Base-by-base conservation (phyloP, 352 stramenopile genomes). In the Globisporangium nagaii region DNA sequence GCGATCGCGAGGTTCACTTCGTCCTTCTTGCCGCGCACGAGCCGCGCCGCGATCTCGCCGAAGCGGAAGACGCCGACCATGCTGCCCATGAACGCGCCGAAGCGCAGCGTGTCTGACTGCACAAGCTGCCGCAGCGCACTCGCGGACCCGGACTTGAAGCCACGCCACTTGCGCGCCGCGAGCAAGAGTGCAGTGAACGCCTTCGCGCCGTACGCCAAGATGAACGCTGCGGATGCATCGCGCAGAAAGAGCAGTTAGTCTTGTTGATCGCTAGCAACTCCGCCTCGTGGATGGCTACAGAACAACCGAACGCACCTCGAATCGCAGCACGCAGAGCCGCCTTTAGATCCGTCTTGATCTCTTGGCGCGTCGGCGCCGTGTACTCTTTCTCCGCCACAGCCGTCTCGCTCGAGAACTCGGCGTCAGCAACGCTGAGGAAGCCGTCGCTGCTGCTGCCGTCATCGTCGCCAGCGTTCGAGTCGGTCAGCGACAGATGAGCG, bases 131-230 rank as follows among this genome's bases (percentile, higher is more conserved):
- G 79, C 31, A 84, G 68, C 15, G 75, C 83, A 46, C 90, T 79
- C 8, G 76, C 76, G 57, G 88, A 87, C 41, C 75, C 75, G 34
- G 86, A 86, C 47, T 88, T 78, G 7, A 84, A 69, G 54, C 63
- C 70, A 50, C 77, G 81, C 76, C 79, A 89, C 55, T 88, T 91
- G 28, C 79, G 77, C n/a, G 74, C 84, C 20, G 81, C 79, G 27
- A 93, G 44, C 22, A 93, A 61, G n/a, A 93, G 57, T 9, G 80
- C 80, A 27, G 83, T 91, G 53, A 90, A 88, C 4, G 78, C 78
- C 65, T 93, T 93, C n/a, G 81, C 79, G 25, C 80, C 81, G 55
- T 90, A 93, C 8, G 83, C 80, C 19, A 84, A 60, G 11, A 89
- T 36, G 47, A 89, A 88, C n/a, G 76, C 75, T 65, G 10, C 28